Percentiles rank a stretch among this genome's conserved stretches.
phyloP scores from a whole-genome alignment of 306 rosid genomes.

The Trichosanthes cucumerina region DNA sequence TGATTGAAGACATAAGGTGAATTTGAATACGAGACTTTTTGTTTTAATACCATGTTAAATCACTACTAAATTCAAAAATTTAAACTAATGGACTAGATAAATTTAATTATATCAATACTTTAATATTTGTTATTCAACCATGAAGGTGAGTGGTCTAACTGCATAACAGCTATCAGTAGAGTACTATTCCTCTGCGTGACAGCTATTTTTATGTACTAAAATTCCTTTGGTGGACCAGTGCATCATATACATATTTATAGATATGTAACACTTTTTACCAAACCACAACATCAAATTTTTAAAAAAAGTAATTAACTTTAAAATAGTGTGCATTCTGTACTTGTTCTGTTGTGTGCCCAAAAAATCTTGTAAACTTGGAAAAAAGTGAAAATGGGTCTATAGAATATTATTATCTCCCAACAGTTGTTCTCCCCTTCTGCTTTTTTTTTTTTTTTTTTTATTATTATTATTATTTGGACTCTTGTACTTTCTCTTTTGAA shows the following conservation, averaged over 20 bases:
- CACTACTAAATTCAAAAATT: no score
- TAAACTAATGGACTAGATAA: no score
- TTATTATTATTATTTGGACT: background rate
- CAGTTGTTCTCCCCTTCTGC: background rate
- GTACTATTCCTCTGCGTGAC: no score
- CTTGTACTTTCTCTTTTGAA: background rate
- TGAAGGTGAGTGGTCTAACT: no score
- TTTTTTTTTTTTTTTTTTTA: no score
- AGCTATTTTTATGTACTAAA: no score
- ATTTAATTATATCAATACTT: no score
- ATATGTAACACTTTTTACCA: background rate
- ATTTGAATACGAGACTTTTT: no score
- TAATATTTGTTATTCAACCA: no score
- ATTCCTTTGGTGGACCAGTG: background rate
- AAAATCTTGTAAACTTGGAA: background rate
- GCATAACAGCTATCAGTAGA: no score
- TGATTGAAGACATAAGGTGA: no score
- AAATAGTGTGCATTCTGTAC: background rate
- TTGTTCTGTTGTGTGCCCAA: background rate
- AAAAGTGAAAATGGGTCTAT: background rate
- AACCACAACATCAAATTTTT: background rate
- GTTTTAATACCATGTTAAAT: no score
- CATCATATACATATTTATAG: background rate
- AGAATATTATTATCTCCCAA: background rate
- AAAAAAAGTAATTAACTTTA: background rate